Evolutionary conservation across 768 basidiomycete genomes (phyloP), one percentile per base, ranked within the genome.

Genomic region (Boletus vinaceobasis): DNA sequence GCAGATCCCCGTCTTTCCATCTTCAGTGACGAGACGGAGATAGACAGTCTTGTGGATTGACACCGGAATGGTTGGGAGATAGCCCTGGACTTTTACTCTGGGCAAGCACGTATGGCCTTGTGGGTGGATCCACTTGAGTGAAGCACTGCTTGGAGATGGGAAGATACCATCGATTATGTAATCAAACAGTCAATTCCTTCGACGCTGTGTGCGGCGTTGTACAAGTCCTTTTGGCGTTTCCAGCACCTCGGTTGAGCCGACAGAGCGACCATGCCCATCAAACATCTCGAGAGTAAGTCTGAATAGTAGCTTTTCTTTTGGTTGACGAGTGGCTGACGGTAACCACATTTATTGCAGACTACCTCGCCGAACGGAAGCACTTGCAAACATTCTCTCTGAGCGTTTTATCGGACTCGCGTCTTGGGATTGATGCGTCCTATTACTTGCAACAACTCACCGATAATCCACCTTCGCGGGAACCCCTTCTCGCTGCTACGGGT

Each of bases 341-440:
- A 23, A 53, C 31, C 15, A 2, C 38, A 21, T 36, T 50, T 52
- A 29, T 47, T 31, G 13, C 69, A 95, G 94, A 81, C 69, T 92
- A 92, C 70, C 81, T 97, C 64, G 70, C 80, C 26, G 93, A 94
- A 79, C 88, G 92, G 71, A 92, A 93, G 74, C 90, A 95, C 69
- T 73, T 90, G 59, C 87, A 90, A 71, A 87, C 86, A 38, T 83
- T 88, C 52, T 83, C 91, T 21, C 82, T 98, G 50, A 83, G 82
- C 53, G 84, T 86, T 0, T 79, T 99, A 45, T 81, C 90, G 39
- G 92, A 97, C 67, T 91, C 94, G 49, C 88, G 97, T 43, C 87
- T 99, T 27, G 97, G 97, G 32, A 97, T 99, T 68, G 96, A 99
- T 79, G 94, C 93, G 4, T 86, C 88, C 3, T 86, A 88, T 72